Conservation (phyloP, 2,329 filamentous ascomycete species). For the Pseudophaeomoniella oleicola region DNA sequence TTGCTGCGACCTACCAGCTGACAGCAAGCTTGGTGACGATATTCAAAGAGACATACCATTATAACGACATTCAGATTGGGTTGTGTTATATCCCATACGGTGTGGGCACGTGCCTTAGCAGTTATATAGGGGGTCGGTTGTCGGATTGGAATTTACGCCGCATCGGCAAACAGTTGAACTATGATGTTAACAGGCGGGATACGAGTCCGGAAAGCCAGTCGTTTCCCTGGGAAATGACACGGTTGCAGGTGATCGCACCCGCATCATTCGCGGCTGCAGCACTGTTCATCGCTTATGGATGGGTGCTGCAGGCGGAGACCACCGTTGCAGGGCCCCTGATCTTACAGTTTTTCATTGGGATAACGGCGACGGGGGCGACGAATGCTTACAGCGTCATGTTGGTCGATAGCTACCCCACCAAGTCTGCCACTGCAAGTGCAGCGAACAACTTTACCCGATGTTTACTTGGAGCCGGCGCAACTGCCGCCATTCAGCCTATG, state of each 20-base stretch:
- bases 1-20: conserved; percentile 24
- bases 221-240: conserved; percentile 24
- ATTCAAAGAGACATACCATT: conserved; percentile 21
- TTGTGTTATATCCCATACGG: conserved; percentile 15
- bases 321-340: conserved; percentile 21
- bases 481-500: conserved; percentile 18
- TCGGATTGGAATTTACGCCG: conserved; percentile 13
- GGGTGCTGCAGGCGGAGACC: conserved; percentile 13
- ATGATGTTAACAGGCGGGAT: conserved; percentile 9
- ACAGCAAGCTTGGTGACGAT: conserved; percentile 23
- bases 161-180: conserved; percentile 5
- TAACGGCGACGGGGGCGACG: conserved; percentile 19
- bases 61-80: conserved; percentile 14
- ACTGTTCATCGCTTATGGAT: conserved; percentile 17
- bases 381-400: conserved; percentile 21
- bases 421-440: conserved; percentile 21
- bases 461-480: conserved; percentile 19
- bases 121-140: conserved; percentile 12
- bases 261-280: conserved; percentile 13
- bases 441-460: conserved; percentile 23
- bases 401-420: conserved; percentile 21
- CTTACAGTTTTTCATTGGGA: conserved; percentile 23
- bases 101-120: conserved; percentile 9
- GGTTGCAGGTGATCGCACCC: conserved; percentile 14
- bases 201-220: conserved; percentile 29